These are phyloP conservation scores for Moniliophthora roreri DNA, from an alignment of 1,284 basidiomycete species.

Conservation along the genomic window DNA sequence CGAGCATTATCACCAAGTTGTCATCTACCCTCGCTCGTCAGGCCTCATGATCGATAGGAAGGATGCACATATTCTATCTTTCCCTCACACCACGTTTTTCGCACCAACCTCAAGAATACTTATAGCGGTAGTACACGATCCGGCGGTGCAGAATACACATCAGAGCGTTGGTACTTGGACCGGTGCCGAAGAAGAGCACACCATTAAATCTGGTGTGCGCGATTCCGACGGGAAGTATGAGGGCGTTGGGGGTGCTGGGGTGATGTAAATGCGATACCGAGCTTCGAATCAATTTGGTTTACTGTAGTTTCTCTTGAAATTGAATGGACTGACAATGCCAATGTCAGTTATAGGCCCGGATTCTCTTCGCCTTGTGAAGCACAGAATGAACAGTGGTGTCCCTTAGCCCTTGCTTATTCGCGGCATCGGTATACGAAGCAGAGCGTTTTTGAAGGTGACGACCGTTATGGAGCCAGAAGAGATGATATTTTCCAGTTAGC, in stretches of 20 bases:
- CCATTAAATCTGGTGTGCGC: constrained; percentile 29
- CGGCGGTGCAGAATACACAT: too few relatives aligned
- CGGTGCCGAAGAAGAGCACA: constrained; percentile 27
- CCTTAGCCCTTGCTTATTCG: constrained; percentile 27
- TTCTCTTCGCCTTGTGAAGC: constrained; percentile 25
- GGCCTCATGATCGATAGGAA: too few relatives aligned
- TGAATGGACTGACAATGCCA: constrained; percentile 25
- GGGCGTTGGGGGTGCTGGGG: constrained; percentile 27
- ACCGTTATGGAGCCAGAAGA: neutral
- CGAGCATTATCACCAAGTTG: too few relatives aligned
- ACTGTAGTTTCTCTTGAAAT: constrained; percentile 29
- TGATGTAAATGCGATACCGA: constrained; percentile 20
- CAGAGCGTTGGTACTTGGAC: constrained; percentile 34
- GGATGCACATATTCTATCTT: too few relatives aligned
- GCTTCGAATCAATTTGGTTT: neutral
- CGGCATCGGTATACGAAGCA: constrained; percentile 20
- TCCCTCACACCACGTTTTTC: too few relatives aligned
- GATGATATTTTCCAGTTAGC: neutral
- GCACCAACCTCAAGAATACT: too few relatives aligned
- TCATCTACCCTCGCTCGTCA: too few relatives aligned
- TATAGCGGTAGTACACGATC: too few relatives aligned
- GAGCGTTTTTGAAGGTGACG: constrained; percentile 8
- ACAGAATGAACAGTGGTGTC: constrained; percentile 37
- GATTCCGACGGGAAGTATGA: constrained; percentile 28
- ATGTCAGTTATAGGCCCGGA: constrained; percentile 20